Base-by-base conservation (phyloP, 331 rosid species). In the Ulmus americana region DNA sequence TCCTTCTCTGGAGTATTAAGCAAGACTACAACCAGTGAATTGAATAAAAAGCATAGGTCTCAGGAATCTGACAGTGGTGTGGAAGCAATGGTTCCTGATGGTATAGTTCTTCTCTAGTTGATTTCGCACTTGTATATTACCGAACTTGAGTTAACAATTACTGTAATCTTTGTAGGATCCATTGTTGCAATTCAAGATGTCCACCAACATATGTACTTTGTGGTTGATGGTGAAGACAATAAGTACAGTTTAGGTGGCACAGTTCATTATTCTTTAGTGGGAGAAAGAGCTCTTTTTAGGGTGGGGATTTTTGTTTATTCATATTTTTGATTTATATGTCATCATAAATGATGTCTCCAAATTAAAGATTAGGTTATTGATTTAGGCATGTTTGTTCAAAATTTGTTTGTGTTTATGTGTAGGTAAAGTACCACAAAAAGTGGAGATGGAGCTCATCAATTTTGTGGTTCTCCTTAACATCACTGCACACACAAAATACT, bases 211-310 rank as follows among this genome's bases (percentile, higher is more conserved):
- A 83, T 89, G 95, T 92, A 83, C 77, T 66, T 92, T 72, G 77
- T 91, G 8, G 91, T 92, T 65, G 95, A 89, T 59, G 86, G 94
- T 57, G 81, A 81, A 55, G 84, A 82, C 49, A 70, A 72, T 61
- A 69, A 71, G 62, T 82, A 80, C 82, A 85, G 74, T 67, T 47
- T 85, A 67, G 94, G 64, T 50, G 95, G 98, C 67, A 69, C 80
- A 63, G 66, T 78, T 70, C 98, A 92, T 83, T 86, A 89, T 80
- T 92, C 97, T 71, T 90, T 92, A 76, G 95, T 68, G 57, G 91
- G 98, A 78, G 84, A 86, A 79, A 84, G 86, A 76, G 97, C 98
- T 59, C 95, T 92, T 67, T 92, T 92, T 89, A 85, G 82, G 97
- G 98, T 92, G 86, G 59, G 79, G 41, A 49, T 67, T 47, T 55